Conservation (phyloP, 2,329 filamentous ascomycete species). For the Sordariomycetes sp. region DNA sequence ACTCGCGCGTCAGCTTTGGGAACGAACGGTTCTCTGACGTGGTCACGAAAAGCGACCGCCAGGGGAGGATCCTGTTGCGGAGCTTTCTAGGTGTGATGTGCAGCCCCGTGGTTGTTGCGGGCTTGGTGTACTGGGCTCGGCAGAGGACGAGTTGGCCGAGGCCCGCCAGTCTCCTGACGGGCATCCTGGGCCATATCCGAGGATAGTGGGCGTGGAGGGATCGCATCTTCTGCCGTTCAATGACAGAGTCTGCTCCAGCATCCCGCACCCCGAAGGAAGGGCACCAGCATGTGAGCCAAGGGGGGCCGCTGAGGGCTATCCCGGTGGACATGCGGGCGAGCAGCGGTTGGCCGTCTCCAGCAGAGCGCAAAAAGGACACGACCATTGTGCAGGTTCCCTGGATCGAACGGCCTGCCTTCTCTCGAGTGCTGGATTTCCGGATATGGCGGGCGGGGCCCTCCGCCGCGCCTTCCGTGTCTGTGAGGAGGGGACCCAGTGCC, state of each 20-base stretch:
- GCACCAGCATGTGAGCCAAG: not conserved
- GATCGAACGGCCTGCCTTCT: not conserved
- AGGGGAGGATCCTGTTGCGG: slow-evolving; percentile 47
- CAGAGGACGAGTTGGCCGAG: not conserved
- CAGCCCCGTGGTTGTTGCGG: not conserved
- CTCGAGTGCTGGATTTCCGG: not conserved
- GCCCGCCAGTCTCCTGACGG: not conserved
- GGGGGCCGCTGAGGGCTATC: not conserved
- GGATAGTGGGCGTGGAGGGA: not conserved
- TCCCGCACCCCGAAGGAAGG: not conserved
- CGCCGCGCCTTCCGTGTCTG: not conserved
- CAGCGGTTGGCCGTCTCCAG: not conserved
- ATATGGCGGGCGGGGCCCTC: not conserved
- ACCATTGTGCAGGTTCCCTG: not conserved
- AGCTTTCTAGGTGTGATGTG: not conserved
- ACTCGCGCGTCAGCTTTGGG: slow-evolving; percentile 83
- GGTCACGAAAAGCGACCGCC: slow-evolving; percentile 54
- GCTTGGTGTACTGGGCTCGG: not conserved
- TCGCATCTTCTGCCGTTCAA: not conserved
- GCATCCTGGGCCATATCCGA: not conserved
- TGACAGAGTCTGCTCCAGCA: not conserved
- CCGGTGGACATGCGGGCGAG: not conserved
- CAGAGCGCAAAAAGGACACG: not conserved
- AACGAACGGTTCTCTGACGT: slow-evolving; percentile 88
- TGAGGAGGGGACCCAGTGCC: not conserved